These are phyloP conservation scores for Chrysosporium queenslandicum DNA, from an alignment of 2,329 filamentous ascomycete genomes.

Conservation along the genomic window DNA sequence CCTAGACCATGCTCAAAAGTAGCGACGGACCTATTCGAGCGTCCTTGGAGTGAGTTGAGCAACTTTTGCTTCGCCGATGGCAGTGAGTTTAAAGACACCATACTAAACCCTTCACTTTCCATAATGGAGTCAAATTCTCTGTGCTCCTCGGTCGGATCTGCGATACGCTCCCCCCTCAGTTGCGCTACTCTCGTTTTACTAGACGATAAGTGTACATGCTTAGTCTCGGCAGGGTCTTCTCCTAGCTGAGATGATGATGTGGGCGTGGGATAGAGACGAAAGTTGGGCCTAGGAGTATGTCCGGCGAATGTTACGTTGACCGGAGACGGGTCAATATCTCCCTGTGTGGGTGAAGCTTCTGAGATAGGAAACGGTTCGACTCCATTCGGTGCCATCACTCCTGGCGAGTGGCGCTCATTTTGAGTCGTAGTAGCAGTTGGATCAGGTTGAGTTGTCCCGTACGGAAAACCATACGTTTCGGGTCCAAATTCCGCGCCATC, in stretches of 20 bases:
- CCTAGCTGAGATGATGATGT: slow-evolving; percentile 33
- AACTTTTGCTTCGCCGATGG: slow-evolving; percentile 40
- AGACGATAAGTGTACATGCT: neutral
- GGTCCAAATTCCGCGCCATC: neutral
- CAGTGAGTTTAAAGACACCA: slow-evolving; percentile 47
- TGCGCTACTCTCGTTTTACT: neutral
- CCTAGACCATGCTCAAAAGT: slow-evolving; percentile 6
- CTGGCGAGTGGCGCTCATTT: neutral
- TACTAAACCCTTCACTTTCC: slow-evolving; percentile 49
- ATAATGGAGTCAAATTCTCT: slow-evolving; percentile 46
- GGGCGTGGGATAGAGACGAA: slow-evolving; percentile 33
- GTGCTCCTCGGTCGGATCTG: slow-evolving; percentile 35
- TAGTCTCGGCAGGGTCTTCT: slow-evolving; percentile 24
- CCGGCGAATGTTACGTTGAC: slow-evolving; percentile 28
- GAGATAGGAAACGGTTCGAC: slow-evolving; percentile 27
- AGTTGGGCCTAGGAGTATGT: slow-evolving; percentile 25
- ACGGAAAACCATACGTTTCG: neutral
- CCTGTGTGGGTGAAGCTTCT: slow-evolving; percentile 27
- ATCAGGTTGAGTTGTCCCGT: neutral
- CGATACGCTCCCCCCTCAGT: neutral
- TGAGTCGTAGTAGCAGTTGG: neutral
- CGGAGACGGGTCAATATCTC: slow-evolving; percentile 23
- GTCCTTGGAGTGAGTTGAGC: slow-evolving; percentile 24
- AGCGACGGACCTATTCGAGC: neutral
- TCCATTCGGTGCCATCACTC: neutral